Base-by-base conservation (phyloP, 83 land plant species). In the Diphasiastrum complanatum region DNA sequence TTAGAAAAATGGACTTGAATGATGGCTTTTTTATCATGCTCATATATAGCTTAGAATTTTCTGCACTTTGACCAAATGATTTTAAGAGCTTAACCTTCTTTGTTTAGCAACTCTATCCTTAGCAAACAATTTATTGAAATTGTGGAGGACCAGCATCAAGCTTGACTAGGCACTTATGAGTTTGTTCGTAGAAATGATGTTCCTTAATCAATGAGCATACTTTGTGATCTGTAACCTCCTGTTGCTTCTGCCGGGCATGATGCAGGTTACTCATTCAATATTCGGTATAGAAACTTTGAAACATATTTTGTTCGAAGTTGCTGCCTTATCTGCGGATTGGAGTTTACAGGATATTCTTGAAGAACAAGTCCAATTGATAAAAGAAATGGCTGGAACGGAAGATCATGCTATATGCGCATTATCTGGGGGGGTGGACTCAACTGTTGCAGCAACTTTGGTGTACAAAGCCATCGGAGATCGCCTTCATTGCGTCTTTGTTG, bases 401-500 rank as follows among this genome's bases (percentile, higher is more conserved):
- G 96, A 88, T 35, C 88, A 85, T 80, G 98, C 80, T 30, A 80
- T 93, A 0, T 93, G 98, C 78, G 98, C 96, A 0, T 65, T 93
- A 40, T 93, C 98, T 8, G 98, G 98, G 0, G 98, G 98, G 38
- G 98, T 93, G 5, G 98, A 93, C 67, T 93, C 98, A 5, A 75
- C 98, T 8, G 98, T 93, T 56, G 98, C 98, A 4, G 98, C 96
- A 2, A 89, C 91, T 18, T 75, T 93, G 33, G 91, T 93, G 60
- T 91, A 88, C 60, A 86, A 70, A 71, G 98, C 96, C 19, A 83
- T 93, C 43, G 98, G 98, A 12, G 91, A 93, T 8, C 79, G 87
- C 61, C 86, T 89, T 30, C 96, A 88, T 40, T 93, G 98, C 78
- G 76, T 83, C 37, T 93, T 85, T 80, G 96, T 93, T 41, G 98